phyloP scores from a whole-genome alignment of 305 asterid genomes.

The Withania somnifera region DNA sequence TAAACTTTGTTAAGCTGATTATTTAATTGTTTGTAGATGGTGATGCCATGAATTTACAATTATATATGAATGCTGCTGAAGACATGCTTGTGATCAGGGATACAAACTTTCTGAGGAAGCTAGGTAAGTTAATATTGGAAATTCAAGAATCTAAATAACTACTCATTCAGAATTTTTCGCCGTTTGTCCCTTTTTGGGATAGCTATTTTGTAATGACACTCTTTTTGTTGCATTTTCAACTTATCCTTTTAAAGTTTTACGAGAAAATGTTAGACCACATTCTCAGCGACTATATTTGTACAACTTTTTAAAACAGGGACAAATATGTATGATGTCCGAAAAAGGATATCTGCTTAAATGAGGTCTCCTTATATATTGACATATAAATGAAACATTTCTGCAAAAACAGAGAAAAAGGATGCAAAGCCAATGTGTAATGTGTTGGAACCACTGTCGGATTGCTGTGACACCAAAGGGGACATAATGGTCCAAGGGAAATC shows the following conservation, averaged over 20 bases:
- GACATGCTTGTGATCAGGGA: slow-evolving; percentile 20
- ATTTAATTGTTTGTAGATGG: slow-evolving; percentile 25
- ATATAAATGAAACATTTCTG: not conserved
- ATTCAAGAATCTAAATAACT: not conserved
- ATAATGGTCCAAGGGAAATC: slow-evolving; percentile 37
- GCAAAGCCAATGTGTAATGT: slow-evolving; percentile 30
- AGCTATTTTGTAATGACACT: no score
- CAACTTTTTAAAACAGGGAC: no score
- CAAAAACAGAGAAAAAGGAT: slow-evolving; percentile 17
- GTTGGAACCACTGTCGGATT: slow-evolving; percentile 33
- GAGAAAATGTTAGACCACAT: no score
- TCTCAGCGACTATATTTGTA: no score
- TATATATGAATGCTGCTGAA: slow-evolving; percentile 27
- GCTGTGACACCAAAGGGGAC: slow-evolving; percentile 50
- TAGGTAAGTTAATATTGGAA: not conserved
- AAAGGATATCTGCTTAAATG: no score
- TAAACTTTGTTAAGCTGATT: not conserved
- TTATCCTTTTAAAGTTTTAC: no score
- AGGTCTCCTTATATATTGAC: not conserved
- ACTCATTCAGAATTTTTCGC: not conserved
- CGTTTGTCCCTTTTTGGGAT: no score
- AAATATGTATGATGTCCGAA: no score
- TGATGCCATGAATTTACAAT: slow-evolving; percentile 28
- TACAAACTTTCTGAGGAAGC: not conserved
- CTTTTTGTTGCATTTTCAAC: no score